Percentiles rank a stretch among this genome's conserved stretches.
Conservation (phyloP, 495 filamentous ascomycete genomes). For the Cryomyces minteri region DNA sequence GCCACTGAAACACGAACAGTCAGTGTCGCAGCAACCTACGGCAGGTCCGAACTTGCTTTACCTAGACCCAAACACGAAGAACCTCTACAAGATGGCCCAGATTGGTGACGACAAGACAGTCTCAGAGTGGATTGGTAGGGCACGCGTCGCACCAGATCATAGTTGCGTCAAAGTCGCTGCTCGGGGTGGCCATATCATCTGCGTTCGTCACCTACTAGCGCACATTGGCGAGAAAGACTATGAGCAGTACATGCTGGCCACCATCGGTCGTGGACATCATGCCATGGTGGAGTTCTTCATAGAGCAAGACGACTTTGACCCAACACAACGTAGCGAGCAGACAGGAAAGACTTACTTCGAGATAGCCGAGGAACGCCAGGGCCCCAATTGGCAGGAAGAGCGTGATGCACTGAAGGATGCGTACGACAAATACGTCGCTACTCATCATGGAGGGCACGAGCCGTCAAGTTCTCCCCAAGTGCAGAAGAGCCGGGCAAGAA, state of each 20-base stretch:
- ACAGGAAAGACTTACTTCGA: slow-evolving; percentile 63
- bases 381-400: slow-evolving; percentile 81
- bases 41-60: slow-evolving; percentile 5
- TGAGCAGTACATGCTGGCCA: slow-evolving; percentile 75
- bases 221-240: slow-evolving; percentile 46
- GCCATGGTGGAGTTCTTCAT: slow-evolving; percentile 67
- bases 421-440: slow-evolving; percentile 38
- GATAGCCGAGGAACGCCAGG: slow-evolving; percentile 59
- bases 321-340: slow-evolving; percentile 43
- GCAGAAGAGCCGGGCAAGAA: too few relatives aligned
- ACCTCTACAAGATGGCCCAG: slow-evolving; percentile 59
- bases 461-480: too few relatives aligned
- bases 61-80: slow-evolving; percentile 25
- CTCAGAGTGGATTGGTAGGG: slow-evolving; percentile 51
- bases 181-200: slow-evolving; percentile 76
- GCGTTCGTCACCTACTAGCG: slow-evolving; percentile 70
- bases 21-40: neutral
- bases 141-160: slow-evolving; percentile 56
- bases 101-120: slow-evolving; percentile 71
- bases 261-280: slow-evolving; percentile 78
- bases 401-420: slow-evolving; percentile 62
- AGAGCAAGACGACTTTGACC: slow-evolving; percentile 59
- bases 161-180: slow-evolving; percentile 79
- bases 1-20: neutral
- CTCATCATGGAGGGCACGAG: too few relatives aligned